Conservation (phyloP, 2,329 filamentous ascomycete species). For the Dothidotthia symphoricarpi region DNA sequence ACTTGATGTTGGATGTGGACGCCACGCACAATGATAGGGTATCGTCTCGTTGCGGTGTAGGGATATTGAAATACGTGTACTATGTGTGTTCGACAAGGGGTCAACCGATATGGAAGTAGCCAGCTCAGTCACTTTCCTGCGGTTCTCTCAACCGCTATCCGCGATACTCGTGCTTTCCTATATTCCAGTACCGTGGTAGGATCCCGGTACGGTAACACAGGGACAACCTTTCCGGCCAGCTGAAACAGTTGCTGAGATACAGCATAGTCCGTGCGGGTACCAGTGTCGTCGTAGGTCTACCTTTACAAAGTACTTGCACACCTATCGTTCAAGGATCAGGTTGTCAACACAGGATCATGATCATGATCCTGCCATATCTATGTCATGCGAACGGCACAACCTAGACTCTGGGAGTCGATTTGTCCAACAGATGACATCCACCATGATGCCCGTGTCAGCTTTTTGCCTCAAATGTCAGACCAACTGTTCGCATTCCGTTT, state of each 20-base stretch:
- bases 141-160: conserved; percentile 28
- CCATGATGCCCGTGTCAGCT: conserved; percentile 14
- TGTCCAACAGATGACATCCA: too few relatives aligned
- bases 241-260: conserved; percentile 31
- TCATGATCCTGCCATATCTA: neutral
- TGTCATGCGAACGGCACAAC: too few relatives aligned
- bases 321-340: neutral
- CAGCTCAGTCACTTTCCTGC: conserved; percentile 30
- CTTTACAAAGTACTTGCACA: too few relatives aligned
- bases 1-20: conserved; percentile 37
- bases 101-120: conserved; percentile 17
- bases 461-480: conserved; percentile 38
- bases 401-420: too few relatives aligned
- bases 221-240: conserved; percentile 21
- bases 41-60: conserved; percentile 32
- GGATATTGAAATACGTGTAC: conserved; percentile 12
- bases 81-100: conserved; percentile 36
- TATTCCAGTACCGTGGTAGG: conserved; percentile 25
- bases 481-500: conserved; percentile 37
- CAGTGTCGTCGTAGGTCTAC: conserved; percentile 12
- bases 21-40: conserved; percentile 33
- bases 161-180: conserved; percentile 15
- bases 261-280: conserved; percentile 15
- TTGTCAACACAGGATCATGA: conserved; percentile 1
- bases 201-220: conserved; percentile 26